These are phyloP conservation scores for Hypoxylon fuscum DNA, from an alignment of 495 filamentous ascomycete species.

Conservation along the genomic window DNA sequence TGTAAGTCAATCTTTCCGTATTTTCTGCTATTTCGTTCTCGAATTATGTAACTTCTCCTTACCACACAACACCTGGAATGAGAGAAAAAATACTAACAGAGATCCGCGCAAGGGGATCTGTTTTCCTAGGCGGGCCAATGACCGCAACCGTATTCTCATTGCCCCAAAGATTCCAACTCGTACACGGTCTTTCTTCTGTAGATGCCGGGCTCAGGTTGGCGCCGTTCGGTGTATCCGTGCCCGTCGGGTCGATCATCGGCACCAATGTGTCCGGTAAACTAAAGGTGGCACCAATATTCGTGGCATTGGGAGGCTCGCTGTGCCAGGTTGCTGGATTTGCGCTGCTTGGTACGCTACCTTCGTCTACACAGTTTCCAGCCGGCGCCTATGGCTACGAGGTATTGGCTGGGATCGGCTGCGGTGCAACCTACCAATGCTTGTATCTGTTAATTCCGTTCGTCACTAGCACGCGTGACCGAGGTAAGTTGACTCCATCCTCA, in stretches of 20 bases:
- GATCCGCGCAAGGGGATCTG: no score
- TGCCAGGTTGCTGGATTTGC: conserved; percentile 29
- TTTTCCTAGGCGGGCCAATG: conserved; percentile 10
- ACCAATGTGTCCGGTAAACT: conserved; percentile 40
- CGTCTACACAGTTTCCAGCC: not conserved
- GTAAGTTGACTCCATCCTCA: not conserved
- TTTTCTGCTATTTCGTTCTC: no score
- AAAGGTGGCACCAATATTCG: conserved; percentile 16
- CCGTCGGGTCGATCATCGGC: conserved; percentile 47
- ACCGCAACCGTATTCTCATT: conserved; percentile 54
- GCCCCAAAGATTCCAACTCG: conserved; percentile 58
- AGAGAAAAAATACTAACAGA: no score
- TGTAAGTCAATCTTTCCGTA: no score
- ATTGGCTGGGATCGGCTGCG: not conserved
- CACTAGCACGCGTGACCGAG: not conserved
- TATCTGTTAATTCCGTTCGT: not conserved
- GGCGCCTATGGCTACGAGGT: not conserved
- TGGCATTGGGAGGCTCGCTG: conserved; percentile 4
- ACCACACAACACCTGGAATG: no score
- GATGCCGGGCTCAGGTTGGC: conserved; percentile 59
- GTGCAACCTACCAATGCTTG: not conserved
- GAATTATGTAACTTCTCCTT: no score
- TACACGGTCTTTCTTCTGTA: conserved; percentile 45
- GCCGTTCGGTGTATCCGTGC: conserved; percentile 46
- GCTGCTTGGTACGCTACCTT: conserved; percentile 12